Evolutionary conservation across 768 basidiomycete species (phyloP).

Genomic region (Boletus rex-veris): DNA sequence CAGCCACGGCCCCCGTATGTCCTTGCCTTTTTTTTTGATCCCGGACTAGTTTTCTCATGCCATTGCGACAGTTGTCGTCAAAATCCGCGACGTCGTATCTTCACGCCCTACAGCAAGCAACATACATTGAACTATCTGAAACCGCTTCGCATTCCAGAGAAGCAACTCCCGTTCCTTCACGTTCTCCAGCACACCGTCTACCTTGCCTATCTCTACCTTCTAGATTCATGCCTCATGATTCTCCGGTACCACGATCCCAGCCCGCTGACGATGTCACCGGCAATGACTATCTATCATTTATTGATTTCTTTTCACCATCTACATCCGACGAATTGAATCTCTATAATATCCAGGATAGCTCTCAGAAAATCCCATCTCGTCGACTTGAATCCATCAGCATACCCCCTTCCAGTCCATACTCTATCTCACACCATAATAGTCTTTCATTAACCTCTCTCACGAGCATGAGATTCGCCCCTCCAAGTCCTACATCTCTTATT

Average conservation of each 20-base stretch:
- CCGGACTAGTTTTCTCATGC: constrained; percentile 9
- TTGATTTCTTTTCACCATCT: constrained; percentile 41
- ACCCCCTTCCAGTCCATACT: constrained; percentile 18
- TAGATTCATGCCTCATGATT: constrained; percentile 17
- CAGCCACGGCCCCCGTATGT: constrained; percentile 20
- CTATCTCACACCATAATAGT: constrained; percentile 10
- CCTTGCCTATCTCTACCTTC: constrained; percentile 23
- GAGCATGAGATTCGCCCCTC: constrained; percentile 33
- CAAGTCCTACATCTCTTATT: constrained; percentile 19
- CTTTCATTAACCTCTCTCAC: constrained; percentile 25
- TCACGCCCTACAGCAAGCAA: background rate
- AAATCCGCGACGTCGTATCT: constrained; percentile 19
- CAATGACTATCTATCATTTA: constrained; percentile 45
- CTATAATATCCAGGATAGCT: background rate
- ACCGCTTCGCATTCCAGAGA: constrained; percentile 22
- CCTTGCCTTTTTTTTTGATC: background rate
- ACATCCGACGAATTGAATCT: constrained; percentile 10
- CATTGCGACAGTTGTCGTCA: constrained; percentile 18
- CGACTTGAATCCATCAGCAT: constrained; percentile 20
- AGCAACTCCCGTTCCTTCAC: constrained; percentile 41
- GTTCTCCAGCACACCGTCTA: constrained; percentile 31
- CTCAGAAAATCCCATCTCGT: constrained; percentile 7
- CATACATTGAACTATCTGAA: constrained; percentile 1
- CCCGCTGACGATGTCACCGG: constrained; percentile 19
- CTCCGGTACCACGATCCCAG: constrained; percentile 10